Base-by-base conservation (phyloP, 2,329 filamentous ascomycete genomes). In the Epichloe hybrida region DNA sequence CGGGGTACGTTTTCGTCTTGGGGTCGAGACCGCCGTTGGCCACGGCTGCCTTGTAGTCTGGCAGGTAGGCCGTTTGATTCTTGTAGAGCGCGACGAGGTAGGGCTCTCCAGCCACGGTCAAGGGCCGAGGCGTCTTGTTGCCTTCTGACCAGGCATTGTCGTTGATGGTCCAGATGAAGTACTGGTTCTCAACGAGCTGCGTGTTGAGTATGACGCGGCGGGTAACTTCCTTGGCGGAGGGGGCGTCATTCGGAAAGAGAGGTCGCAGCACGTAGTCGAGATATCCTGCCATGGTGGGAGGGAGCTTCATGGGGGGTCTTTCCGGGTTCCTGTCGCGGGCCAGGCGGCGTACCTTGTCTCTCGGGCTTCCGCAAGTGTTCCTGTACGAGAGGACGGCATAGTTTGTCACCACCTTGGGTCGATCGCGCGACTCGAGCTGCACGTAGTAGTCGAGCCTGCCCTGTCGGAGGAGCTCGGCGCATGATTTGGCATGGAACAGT, bases 11-110 rank as follows among this genome's bases (percentile, higher is more conserved):
- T 11, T 65, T 62, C 0, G 69, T 74, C 0, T 52, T 56, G 0
- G 76, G 76, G 53, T 83, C 79, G 66, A 74, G 79, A 15, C 76
- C 77, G 15, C 64, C 54, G 56, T 79, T 75, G 12, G 60, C 59
- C 0, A 77, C 21, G 0, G 78, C 77, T 0, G 65, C 68, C 0
- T 69, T 65, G 57, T 77, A 79, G 59, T 79, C 64, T 2, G 78
- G 77, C n/a, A 51, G 13, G 34, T 49, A 42, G 9, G 27, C 49
- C 9, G 40, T 40, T 27, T 48, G 13, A 40, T 54, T 52, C 31
- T 44, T 50, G 48, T 54, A 56, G 4, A 57, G 36, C 2, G 44
- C 41, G 1, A 57, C 55, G 3, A 57, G 55, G 36, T 56, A 56
- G 0, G 55, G 55, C 43, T 21, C 27, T 9, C 17, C 31, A n/a